phyloP scores from a whole-genome alignment of 1,284 basidiomycete species.

The Ceratobasidium sp. region DNA sequence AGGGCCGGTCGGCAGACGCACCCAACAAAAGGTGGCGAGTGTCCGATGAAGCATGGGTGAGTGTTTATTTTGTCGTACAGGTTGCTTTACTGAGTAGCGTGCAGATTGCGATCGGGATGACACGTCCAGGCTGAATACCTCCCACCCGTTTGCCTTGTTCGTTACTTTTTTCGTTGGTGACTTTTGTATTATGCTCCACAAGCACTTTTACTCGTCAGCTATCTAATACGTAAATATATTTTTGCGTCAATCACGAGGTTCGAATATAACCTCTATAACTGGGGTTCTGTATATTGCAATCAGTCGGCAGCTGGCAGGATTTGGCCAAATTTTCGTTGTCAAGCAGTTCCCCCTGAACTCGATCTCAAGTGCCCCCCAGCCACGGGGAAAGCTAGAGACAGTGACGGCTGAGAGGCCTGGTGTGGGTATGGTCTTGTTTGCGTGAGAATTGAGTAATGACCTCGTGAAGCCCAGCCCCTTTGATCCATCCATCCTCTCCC shows the following conservation, averaged over 20 bases:
- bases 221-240: constrained; percentile 17
- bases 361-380: background rate
- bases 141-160: background rate
- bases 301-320: background rate
- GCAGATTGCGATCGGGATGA: constrained; percentile 29
- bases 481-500: constrained; percentile 36
- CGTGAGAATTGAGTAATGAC: constrained; percentile 44
- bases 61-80: background rate
- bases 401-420: background rate
- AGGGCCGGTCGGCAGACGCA: constrained; percentile 54
- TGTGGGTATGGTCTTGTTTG: constrained; percentile 42
- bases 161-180: background rate
- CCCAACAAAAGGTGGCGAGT: constrained; percentile 75
- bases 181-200: background rate
- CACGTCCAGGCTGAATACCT: constrained; percentile 12
- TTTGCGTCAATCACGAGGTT: background rate
- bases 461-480: constrained; percentile 34
- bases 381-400: background rate
- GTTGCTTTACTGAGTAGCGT: background rate
- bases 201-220: constrained; percentile 6
- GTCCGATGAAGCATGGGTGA: constrained; percentile 57
- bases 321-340: background rate
- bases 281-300: background rate
- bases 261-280: background rate
- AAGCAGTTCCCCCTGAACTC: background rate